Conservation (phyloP, 192 early-diverging fungal genomes). For the Gaertneriomyces sp. region DNA sequence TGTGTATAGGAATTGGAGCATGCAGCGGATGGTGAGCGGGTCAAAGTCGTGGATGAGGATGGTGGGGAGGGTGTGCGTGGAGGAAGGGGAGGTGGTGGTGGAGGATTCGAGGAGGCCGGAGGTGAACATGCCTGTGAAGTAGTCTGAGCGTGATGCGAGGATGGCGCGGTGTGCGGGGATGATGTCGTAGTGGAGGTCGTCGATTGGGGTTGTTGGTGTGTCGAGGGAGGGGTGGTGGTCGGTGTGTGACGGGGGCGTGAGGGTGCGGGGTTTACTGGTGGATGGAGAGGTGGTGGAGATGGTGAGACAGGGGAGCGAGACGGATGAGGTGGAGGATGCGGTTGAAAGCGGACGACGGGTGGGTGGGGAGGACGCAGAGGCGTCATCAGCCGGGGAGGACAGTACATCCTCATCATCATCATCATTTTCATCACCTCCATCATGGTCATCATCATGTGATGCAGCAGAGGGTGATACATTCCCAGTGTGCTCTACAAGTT, state of each 20-base stretch:
- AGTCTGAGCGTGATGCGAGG: conserved; percentile 40
- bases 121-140: conserved; percentile 40
- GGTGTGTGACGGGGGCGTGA: too few relatives aligned
- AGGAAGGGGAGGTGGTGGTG: not conserved
- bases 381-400: not conserved
- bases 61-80: too few relatives aligned
- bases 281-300: not conserved
- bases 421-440: not conserved
- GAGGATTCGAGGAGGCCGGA: conserved; percentile 28
- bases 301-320: conserved; percentile 1
- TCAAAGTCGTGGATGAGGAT: conserved; percentile 32
- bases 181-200: not conserved
- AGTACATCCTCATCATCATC: conserved; percentile 3
- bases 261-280: too few relatives aligned
- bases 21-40: conserved; percentile 22
- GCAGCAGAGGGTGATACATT: not conserved
- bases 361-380: not conserved
- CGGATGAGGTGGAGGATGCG: conserved; percentile 20
- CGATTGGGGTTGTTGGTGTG: not conserved
- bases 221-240: too few relatives aligned
- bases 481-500: too few relatives aligned
- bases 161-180: conserved; percentile 37
- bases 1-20: conserved; percentile 39
- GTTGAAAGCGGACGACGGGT: conserved; percentile 17
- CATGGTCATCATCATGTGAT: not conserved